Percentiles rank a stretch among this genome's conserved stretches.
Evolutionary conservation across 768 basidiomycete species (phyloP).

Genomic region (Gloeophyllum trabeum): DNA sequence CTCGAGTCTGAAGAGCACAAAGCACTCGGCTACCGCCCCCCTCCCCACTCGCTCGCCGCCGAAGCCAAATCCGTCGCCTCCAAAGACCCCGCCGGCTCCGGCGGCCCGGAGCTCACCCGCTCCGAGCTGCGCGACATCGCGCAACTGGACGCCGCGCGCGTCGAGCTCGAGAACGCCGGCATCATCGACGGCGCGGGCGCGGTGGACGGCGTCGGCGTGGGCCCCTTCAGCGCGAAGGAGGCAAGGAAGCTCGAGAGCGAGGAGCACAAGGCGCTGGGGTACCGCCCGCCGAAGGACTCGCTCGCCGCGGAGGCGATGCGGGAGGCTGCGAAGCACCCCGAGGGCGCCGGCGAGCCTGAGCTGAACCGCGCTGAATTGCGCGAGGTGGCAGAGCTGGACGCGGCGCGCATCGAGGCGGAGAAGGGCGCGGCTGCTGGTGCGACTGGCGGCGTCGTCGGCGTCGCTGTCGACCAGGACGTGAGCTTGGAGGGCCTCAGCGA

Average conservation of each 20-base stretch:
- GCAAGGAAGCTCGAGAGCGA: conserved; percentile 22
- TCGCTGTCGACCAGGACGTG: not conserved
- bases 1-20: conserved; percentile 13
- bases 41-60: conserved; percentile 11
- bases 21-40: conserved; percentile 9
- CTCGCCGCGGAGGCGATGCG: conserved; percentile 6
- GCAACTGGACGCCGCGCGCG: conserved; percentile 8
- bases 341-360: not conserved
- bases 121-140: conserved; percentile 9
- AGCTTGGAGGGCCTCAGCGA: not conserved
- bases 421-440: not conserved
- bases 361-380: not conserved
- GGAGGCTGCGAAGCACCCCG: conserved; percentile 4
- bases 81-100: not conserved
- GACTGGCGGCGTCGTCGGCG: not conserved
- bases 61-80: conserved; percentile 7
- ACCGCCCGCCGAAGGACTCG: conserved; percentile 20
- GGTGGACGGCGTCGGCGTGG: conserved; percentile 6
- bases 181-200: not conserved
- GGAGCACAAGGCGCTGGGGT: conserved; percentile 25
- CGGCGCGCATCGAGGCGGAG: not conserved
- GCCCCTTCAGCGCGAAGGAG: conserved; percentile 12
- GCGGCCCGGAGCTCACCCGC: not conserved
- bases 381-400: not conserved
- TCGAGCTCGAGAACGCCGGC: not conserved